These are phyloP conservation scores for Apodospora peruviana DNA, from an alignment of 495 filamentous ascomycete species.

Conservation along the genomic window DNA sequence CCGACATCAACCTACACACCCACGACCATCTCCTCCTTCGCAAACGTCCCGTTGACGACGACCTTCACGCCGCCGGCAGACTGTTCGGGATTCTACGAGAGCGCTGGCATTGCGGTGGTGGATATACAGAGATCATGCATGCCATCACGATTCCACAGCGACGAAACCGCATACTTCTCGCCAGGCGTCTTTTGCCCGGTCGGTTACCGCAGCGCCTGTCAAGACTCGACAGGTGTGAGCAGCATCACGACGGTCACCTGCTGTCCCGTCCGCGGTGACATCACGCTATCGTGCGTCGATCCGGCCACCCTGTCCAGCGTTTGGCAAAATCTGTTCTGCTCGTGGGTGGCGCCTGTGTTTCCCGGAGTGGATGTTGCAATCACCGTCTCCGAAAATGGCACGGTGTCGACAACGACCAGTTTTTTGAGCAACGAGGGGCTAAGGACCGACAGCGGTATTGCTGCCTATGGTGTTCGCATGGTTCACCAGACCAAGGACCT, in stretches of 20 bases:
- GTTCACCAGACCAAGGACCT: not conserved
- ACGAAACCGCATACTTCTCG: conserved; percentile 18
- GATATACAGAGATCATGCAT: conserved; percentile 15
- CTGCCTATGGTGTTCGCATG: not conserved
- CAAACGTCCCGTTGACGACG: conserved; percentile 17
- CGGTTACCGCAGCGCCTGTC: conserved; percentile 21
- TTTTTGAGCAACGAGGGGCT: not conserved
- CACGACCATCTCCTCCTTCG: conserved; percentile 15
- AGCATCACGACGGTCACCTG: conserved; percentile 24
- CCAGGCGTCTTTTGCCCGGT: conserved; percentile 21
- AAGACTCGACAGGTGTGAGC: conserved; percentile 8
- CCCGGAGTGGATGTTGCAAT: conserved; percentile 3
- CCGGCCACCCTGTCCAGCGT: conserved; percentile 4
- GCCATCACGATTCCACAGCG: conserved; percentile 13
- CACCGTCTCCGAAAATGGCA: conserved; percentile 9
- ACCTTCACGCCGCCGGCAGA: conserved; percentile 11
- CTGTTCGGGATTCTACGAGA: conserved; percentile 15
- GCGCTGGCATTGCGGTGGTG: conserved; percentile 6
- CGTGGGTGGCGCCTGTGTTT: conserved; percentile 10
- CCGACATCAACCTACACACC: no score
- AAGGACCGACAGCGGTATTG: not conserved
- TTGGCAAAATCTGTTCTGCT: conserved; percentile 18
- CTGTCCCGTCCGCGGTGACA: conserved; percentile 12
- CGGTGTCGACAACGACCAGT: not conserved
- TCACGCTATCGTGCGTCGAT: conserved; percentile 14